phyloP scores from a whole-genome alignment of 805 yeast genomes.

The Candida insectorum region DNA sequence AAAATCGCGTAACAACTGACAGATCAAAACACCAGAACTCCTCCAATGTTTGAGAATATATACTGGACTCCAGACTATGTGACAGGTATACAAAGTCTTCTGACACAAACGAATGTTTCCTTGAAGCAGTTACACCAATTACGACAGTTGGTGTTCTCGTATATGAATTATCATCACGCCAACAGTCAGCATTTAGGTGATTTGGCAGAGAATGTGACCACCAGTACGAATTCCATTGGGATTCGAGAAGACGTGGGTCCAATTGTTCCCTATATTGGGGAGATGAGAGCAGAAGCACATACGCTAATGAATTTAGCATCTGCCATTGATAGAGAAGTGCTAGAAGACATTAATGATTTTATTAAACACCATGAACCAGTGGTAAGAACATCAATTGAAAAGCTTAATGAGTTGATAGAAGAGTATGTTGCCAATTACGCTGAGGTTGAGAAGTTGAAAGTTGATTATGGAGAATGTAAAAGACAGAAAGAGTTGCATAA shows the following conservation, averaged over 20 bases:
- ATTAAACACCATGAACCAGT: constrained; percentile 36
- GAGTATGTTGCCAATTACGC: constrained; percentile 23
- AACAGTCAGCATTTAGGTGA: constrained; percentile 31
- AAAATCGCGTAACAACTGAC: too few relatives aligned
- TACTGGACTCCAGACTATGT: constrained; percentile 43
- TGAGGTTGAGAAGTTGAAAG: constrained; percentile 25
- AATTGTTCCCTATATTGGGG: constrained; percentile 13
- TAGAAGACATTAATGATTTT: constrained; percentile 31
- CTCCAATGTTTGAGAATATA: constrained; percentile 26
- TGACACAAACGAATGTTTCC: constrained; percentile 28
- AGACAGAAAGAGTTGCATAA: constrained; percentile 30
- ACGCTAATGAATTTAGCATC: constrained; percentile 24
- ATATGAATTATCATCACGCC: constrained; percentile 32
- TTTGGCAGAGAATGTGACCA: constrained; percentile 15
- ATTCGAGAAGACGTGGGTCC: neutral
- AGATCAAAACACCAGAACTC: too few relatives aligned
- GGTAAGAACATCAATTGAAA: constrained; percentile 19
- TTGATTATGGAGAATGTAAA: constrained; percentile 26
- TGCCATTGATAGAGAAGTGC: constrained; percentile 30
- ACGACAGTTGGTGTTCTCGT: constrained; percentile 32
- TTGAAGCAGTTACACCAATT: constrained; percentile 39
- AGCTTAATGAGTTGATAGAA: constrained; percentile 19
- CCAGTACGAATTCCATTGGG: neutral
- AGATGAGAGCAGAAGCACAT: constrained; percentile 21
- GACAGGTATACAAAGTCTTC: constrained; percentile 31